These are phyloP conservation scores for Rugonectria rugulosa DNA, from an alignment of 2,329 filamentous ascomycete genomes.

Conservation along the genomic window DNA sequence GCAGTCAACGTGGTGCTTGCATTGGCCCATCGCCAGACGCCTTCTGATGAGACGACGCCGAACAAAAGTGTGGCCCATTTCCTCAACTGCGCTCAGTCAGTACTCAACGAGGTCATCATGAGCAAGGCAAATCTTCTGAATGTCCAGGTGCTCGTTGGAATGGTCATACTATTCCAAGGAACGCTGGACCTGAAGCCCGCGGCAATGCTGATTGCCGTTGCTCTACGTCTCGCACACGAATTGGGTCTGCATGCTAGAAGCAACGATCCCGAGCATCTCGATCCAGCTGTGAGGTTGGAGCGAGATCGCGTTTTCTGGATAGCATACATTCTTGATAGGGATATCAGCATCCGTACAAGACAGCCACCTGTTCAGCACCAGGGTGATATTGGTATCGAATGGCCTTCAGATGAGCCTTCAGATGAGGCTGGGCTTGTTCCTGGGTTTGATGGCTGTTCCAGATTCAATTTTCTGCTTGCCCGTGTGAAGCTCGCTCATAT, in stretches of 20 bases:
- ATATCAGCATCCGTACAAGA: conserved; percentile 15
- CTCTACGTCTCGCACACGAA: conserved; percentile 39
- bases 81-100: conserved; percentile 39
- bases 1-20: conserved; percentile 32
- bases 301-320: conserved; percentile 43
- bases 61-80: conserved; percentile 2
- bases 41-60: neutral
- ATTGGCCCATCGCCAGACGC: neutral
- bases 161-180: conserved; percentile 39
- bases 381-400: conserved; percentile 10
- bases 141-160: conserved; percentile 39
- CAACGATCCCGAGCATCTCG: conserved; percentile 25
- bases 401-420: neutral
- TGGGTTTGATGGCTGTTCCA: neutral
- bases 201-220: conserved; percentile 38
- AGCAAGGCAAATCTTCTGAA: conserved; percentile 39
- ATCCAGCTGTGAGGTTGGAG: conserved; percentile 21
- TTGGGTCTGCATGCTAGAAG: conserved; percentile 37
- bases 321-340: conserved; percentile 41
- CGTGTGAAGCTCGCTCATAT: conserved; percentile 13
- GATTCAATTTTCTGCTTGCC: conserved; percentile 11
- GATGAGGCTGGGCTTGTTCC: neutral
- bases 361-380: conserved; percentile 15
- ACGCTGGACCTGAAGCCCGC: conserved; percentile 34
- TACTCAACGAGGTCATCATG: conserved; percentile 38